phyloP scores from a whole-genome alignment of 2,329 filamentous ascomycete species.

The Laburnicola sp. region DNA sequence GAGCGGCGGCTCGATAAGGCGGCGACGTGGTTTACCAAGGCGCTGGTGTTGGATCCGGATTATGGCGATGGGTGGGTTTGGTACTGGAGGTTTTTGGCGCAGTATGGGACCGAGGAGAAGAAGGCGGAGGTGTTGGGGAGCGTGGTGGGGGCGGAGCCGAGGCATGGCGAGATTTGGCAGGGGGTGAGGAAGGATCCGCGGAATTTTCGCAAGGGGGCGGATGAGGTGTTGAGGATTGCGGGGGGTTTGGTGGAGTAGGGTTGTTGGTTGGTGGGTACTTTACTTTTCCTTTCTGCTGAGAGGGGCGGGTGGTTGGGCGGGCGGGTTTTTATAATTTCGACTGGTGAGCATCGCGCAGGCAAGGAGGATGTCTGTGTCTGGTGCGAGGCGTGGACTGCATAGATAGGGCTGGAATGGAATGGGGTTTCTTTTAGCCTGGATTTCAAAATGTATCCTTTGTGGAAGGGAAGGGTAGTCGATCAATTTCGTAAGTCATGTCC shows the following conservation, averaged over 20 bases:
- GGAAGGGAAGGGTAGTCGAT: no score
- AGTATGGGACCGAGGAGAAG: slow-evolving; percentile 96
- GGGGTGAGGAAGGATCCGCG: slow-evolving; percentile 79
- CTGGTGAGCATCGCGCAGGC: no score
- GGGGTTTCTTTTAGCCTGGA: no score
- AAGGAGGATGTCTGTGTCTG: no score
- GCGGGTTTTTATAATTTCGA: no score
- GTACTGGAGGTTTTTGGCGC: slow-evolving; percentile 91
- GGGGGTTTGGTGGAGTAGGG: slow-evolving; percentile 59
- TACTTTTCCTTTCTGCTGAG: no score
- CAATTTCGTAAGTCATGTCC: no score
- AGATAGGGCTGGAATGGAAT: no score
- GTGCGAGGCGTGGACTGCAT: no score
- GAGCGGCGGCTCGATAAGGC: slow-evolving; percentile 92
- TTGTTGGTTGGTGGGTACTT: neutral
- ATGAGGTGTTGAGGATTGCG: slow-evolving; percentile 83
- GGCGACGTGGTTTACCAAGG: slow-evolving; percentile 96
- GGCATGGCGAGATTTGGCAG: slow-evolving; percentile 93
- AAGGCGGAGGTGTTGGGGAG: slow-evolving; percentile 79
- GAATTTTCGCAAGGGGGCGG: slow-evolving; percentile 73
- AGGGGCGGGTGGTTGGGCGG: no score
- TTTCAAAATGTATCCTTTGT: no score
- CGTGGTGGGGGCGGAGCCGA: slow-evolving; percentile 80
- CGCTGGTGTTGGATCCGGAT: slow-evolving; percentile 83
- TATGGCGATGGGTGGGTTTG: slow-evolving; percentile 94